Base-by-base conservation (phyloP, 2,329 filamentous ascomycete species). In the Plectosphaerella cucumerina region DNA sequence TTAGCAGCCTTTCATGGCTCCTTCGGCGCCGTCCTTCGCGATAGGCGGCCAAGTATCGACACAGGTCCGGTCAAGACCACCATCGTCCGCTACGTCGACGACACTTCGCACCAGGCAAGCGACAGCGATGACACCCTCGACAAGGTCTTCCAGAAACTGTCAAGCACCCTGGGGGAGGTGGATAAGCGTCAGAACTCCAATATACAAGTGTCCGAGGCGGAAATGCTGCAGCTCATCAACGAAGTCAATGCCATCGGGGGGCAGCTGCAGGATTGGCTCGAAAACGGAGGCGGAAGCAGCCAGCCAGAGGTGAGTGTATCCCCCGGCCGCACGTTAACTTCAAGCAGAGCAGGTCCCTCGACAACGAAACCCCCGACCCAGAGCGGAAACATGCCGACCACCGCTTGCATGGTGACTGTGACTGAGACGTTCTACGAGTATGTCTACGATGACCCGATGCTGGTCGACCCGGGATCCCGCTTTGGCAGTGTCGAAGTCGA, bases 381-480 rank as follows among this genome's bases (percentile, higher is more conserved):
- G 18, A 51, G 46, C 33, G 48, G 46, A 23, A n/a, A n/a, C n/a
- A n/a, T n/a, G n/a, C 26, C 26, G 12, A 31, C 26, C 26, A 31
- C 26, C 8, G 9, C 26, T 8, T 56, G 54, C 50, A 55, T 49
- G 31, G 47, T 47, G 43, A 56, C 54, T 11, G 43, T 57, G 39
- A 57, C 53, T 18, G 53, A 44, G 35, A 57, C 55, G 4, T 57
- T 52, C 26, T 56, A 53, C 6, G 42, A 50, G 31, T 56, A 48
- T 35, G 33, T 56, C 21, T 53, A 48, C 21, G 51, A 53, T n/a
- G 51, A 41, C n/a, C 26, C 53, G 5, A 44, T 53, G 8, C 48
- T 42, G 18, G 44, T 49, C 21, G 45, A 44, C 11, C 33, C 42
- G 11, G 17, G 12, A 31, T 31, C 26, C 26, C 26, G 26, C 8